A percentile compares a stretch with the other conserved stretches of the same genome.
phyloP scores from a whole-genome alignment of 257 asterid genomes.

The Nicotiana knightiana region DNA sequence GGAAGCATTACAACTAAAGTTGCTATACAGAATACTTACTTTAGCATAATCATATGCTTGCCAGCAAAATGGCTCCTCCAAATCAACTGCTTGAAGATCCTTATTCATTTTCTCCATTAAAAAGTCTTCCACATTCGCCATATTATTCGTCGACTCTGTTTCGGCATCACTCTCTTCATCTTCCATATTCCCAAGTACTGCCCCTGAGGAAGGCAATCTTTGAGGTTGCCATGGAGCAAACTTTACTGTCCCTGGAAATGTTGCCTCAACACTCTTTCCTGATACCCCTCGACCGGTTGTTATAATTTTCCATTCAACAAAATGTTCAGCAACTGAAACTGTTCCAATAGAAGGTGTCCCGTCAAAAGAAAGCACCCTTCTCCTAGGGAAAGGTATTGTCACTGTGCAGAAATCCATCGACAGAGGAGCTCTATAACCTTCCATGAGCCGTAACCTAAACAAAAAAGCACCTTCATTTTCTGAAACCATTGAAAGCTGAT shows the following conservation, averaged over 20 bases:
- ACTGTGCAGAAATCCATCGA: slow-evolving; percentile 81
- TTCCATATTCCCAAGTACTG: slow-evolving; percentile 29
- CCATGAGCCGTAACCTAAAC: slow-evolving; percentile 83
- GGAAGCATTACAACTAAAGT: slow-evolving; percentile 3
- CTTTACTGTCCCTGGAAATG: slow-evolving; percentile 86
- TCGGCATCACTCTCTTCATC: slow-evolving; percentile 87
- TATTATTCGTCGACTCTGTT: slow-evolving; percentile 50
- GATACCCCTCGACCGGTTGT: slow-evolving; percentile 66
- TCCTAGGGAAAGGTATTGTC: slow-evolving; percentile 85
- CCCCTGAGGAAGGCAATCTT: slow-evolving; percentile 38
- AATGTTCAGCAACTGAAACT: slow-evolving; percentile 63
- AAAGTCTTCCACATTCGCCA: slow-evolving; percentile 76
- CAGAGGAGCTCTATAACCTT: slow-evolving; percentile 76
- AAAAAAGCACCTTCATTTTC: slow-evolving; percentile 98
- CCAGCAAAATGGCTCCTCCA: slow-evolving; percentile 96
- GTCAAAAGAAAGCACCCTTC: slow-evolving; percentile 76
- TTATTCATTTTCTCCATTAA: slow-evolving; percentile 76
- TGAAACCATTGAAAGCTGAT: slow-evolving; percentile 98
- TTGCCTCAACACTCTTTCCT: slow-evolving; percentile 87
- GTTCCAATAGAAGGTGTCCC: slow-evolving; percentile 95
- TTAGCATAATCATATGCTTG: slow-evolving; percentile 88
- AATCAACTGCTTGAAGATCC: slow-evolving; percentile 86
- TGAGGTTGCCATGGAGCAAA: slow-evolving; percentile 85
- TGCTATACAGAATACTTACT: slow-evolving; percentile 37
- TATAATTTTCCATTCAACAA: slow-evolving; percentile 84